Base-by-base conservation (phyloP, 2,329 filamentous ascomycete species). In the Tolypocladium cylindrosporum region DNA sequence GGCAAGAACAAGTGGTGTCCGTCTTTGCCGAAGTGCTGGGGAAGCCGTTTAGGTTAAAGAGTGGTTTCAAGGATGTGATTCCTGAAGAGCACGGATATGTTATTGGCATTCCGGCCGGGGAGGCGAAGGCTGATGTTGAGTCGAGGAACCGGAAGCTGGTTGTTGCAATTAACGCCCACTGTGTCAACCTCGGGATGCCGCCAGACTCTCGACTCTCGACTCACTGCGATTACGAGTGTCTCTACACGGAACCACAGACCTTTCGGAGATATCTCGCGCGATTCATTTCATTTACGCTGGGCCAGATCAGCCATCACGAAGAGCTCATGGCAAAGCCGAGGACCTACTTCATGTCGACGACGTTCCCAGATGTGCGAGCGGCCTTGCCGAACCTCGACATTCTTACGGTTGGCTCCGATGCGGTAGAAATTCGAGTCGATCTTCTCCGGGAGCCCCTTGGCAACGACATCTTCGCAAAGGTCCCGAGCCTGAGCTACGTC, bases 331-430 rank as follows among this genome's bases (percentile, higher is more conserved):
- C 86, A 55, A 94, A 94, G 68, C 80, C 84, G 45, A 82, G 90
- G 66, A 94, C 90, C 0, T 92, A 89, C 64, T 86, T 94, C 67
- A 91, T 95, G 63, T 94, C 90, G 5, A 94, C 90, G 1, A 95
- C 91, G 0, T 95, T 95, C 63, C 88, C 90, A 0, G 90, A 96
- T 68, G 88, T 96, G 10, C 87, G 87, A 61, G 87, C 89, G 4
- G 90, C 90, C 10, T 76, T 95, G 53, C 88, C 90, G 1, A 94
- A 95, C 67, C 79, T 96, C 59, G 90, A 94, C 70, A 94, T 95
- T 56, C 75, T 95, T 51, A 94, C 90, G 0, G 90, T 95, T 4
- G 91, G 91, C 42, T 87, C 90, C 19, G 90, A 96, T 72, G 89
- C 89, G 0, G 87, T 95, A 48, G 91, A 96, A 70, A 82, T 95